Conservation (phyloP, 768 basidiomycete species). For the Tricholoma hemisulphureum region DNA sequence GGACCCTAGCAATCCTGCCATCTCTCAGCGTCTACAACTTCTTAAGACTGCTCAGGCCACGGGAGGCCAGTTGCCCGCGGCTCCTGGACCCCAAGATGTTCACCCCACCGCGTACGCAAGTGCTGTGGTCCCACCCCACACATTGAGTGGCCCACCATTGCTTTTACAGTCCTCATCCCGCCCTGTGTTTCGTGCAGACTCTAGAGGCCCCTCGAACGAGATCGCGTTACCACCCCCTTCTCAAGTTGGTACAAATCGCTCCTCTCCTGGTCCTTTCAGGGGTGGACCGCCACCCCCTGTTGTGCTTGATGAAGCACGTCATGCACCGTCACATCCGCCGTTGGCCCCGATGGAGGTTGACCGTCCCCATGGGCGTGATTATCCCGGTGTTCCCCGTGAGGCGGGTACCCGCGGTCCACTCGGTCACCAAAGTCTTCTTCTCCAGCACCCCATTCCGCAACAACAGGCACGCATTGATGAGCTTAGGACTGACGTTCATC, state of each 20-base stretch:
- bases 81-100: slow-evolving; percentile 92
- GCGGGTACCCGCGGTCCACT: slow-evolving; percentile 48
- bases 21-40: slow-evolving; percentile 76
- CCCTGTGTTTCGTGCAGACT: slow-evolving; percentile 64
- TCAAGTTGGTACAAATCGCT: slow-evolving; percentile 43
- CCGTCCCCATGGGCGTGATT: slow-evolving; percentile 57
- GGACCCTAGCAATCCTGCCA: slow-evolving; percentile 80
- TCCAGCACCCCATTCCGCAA: slow-evolving; percentile 70
- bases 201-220: slow-evolving; percentile 58
- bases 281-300: slow-evolving; percentile 84
- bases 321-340: slow-evolving; percentile 62
- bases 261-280: slow-evolving; percentile 72
- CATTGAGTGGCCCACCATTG: slow-evolving; percentile 65
- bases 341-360: slow-evolving; percentile 82
- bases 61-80: slow-evolving; percentile 74
- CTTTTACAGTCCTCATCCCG: slow-evolving; percentile 54
- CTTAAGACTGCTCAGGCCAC: slow-evolving; percentile 78
- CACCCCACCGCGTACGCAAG: slow-evolving; percentile 94
- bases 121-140: slow-evolving; percentile 67
- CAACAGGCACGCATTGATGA: slow-evolving; percentile 55
- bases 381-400: slow-evolving; percentile 49
- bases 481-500: slow-evolving; percentile 41
- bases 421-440: slow-evolving; percentile 53
- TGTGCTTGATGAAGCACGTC: slow-evolving; percentile 72
- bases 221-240: slow-evolving; percentile 63